A percentile compares a stretch with the other conserved stretches of the same genome.
Evolutionary conservation across 306 rosid genomes (phyloP).

Genomic region (Dalbergia cultrata): DNA sequence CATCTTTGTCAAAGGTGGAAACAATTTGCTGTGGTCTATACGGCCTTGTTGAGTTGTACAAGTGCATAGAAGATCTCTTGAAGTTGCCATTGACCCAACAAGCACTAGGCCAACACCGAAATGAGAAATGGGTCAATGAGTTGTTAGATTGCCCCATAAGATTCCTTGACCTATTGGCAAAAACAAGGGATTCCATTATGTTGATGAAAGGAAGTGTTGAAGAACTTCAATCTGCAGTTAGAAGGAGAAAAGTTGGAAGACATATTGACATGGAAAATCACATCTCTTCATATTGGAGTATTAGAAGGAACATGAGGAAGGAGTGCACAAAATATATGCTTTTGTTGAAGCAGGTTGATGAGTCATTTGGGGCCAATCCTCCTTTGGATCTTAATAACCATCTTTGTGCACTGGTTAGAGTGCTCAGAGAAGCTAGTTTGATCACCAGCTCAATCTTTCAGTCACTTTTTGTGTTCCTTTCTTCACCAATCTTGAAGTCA

Average conservation of each 20-base stretch:
- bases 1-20: constrained; percentile 48
- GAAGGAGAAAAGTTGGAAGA: constrained; percentile 62
- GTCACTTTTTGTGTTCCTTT: constrained; percentile 65
- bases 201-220: constrained; percentile 56
- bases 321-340: constrained; percentile 56
- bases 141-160: constrained; percentile 63
- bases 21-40: constrained; percentile 56
- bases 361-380: constrained; percentile 32
- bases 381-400: constrained; percentile 54
- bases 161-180: constrained; percentile 67
- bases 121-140: constrained; percentile 71
- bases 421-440: constrained; percentile 68
- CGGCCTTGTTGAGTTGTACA: constrained; percentile 60
- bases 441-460: constrained; percentile 58
- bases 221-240: constrained; percentile 67
- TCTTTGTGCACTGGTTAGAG: constrained; percentile 61
- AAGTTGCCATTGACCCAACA: constrained; percentile 70
- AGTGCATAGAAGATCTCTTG: constrained; percentile 62
- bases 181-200: constrained; percentile 59
- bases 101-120: constrained; percentile 59
- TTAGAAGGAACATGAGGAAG: constrained; percentile 64
- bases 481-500: constrained; percentile 60
- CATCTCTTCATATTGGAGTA: constrained; percentile 47
- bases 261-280: constrained; percentile 50
- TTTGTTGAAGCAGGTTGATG: constrained; percentile 60